phyloP scores from a whole-genome alignment of 2,329 filamentous ascomycete genomes.

The Penicillium sumatraense region DNA sequence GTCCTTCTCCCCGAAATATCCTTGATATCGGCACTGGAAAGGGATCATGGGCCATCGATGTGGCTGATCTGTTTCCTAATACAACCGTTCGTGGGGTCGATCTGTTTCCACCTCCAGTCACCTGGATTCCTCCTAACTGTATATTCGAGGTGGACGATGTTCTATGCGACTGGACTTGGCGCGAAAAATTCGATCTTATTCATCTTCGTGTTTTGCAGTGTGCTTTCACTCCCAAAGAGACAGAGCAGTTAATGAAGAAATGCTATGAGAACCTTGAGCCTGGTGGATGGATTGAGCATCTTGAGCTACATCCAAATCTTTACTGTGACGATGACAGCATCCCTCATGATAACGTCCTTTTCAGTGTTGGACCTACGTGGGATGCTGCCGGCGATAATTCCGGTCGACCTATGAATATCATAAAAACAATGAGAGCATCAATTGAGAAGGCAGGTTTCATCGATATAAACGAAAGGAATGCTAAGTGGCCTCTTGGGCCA shows the following conservation, averaged over 20 bases:
- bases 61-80: conserved; percentile 11
- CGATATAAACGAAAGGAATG: conserved; percentile 32
- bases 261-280: conserved; percentile 6
- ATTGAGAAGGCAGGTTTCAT: conserved; percentile 38
- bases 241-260: conserved; percentile 1
- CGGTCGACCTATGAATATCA: conserved; percentile 25
- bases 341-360: conserved; percentile 1
- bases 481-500: conserved; percentile 33
- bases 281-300: conserved; percentile 13
- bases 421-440: conserved; percentile 26
- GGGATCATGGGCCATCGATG: conserved; percentile 20
- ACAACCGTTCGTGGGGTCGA: conserved; percentile 27
- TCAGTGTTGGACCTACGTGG: conserved; percentile 17
- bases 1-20: conserved; percentile 14
- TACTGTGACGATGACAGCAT: conserved; percentile 9
- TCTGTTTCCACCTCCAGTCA: conserved; percentile 23
- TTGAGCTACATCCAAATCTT: conserved; percentile 13
- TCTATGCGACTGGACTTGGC: conserved; percentile 26
- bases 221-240: conserved; percentile 3
- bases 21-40: conserved; percentile 21
- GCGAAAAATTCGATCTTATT: conserved; percentile 28
- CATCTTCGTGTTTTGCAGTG: conserved; percentile 22
- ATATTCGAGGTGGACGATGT: conserved; percentile 32
- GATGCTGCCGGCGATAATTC: conserved; percentile 24
- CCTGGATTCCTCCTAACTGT: conserved; percentile 32